These are phyloP conservation scores for Fusarium longipes DNA, from an alignment of 2,329 filamentous ascomycete genomes.

Conservation along the genomic window DNA sequence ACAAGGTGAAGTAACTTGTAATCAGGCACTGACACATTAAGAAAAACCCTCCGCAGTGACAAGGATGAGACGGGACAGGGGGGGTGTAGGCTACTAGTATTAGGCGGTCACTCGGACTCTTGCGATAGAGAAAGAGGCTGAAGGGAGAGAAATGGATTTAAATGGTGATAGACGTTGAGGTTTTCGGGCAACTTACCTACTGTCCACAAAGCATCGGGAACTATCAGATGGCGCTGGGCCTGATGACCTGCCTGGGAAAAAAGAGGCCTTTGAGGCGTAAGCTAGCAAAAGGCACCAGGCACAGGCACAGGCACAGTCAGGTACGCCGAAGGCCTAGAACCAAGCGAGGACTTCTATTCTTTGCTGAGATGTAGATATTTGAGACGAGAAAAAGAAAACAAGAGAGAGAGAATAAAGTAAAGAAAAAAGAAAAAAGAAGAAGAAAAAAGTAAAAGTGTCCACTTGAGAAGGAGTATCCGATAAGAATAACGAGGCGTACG, in stretches of 20 bases:
- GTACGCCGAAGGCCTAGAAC: slow-evolving; percentile 18
- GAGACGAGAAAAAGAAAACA: neutral
- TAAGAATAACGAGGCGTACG: slow-evolving; percentile 2
- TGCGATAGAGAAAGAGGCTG: slow-evolving; percentile 5
- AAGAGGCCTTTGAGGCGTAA: slow-evolving; percentile 27
- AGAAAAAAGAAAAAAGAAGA: neutral
- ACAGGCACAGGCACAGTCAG: slow-evolving; percentile 24
- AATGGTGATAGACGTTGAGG: slow-evolving; percentile 5
- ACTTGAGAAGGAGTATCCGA: neutral
- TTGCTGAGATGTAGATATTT: neutral
- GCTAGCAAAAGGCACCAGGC: slow-evolving; percentile 34
- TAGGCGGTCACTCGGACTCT: slow-evolving; percentile 13
- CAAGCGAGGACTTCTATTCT: neutral
- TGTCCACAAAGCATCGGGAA: slow-evolving; percentile 23
- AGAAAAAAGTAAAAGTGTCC: slow-evolving; percentile 15
- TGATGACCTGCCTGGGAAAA: slow-evolving; percentile 21
- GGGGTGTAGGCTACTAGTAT: slow-evolving; percentile 9
- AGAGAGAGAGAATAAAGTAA: neutral
- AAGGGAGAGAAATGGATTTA: slow-evolving; percentile 17
- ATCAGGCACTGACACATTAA: slow-evolving; percentile 12
- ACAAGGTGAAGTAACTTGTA: neutral
- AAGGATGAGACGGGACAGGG: slow-evolving; percentile 7
- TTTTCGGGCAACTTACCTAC: slow-evolving; percentile 1
- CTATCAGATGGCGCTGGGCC: slow-evolving; percentile 28
- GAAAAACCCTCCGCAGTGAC: slow-evolving; percentile 16